Evolutionary conservation across 2,329 filamentous ascomycete genomes (phyloP), one percentile per base, ranked within the genome.

Genomic region (Trichoderma afroharzianum): DNA sequence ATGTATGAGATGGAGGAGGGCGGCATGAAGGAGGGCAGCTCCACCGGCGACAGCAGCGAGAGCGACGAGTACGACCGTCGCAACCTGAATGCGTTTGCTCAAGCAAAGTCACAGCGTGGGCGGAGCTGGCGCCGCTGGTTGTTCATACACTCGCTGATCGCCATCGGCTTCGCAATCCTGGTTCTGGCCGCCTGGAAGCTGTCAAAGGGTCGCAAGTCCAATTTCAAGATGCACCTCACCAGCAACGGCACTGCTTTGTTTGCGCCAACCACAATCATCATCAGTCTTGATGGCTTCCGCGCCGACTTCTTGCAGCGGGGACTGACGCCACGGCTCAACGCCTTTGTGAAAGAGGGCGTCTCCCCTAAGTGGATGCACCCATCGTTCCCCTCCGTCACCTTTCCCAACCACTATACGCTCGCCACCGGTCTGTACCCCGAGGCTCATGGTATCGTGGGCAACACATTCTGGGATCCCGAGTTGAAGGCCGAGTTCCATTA

Each of bases 1-100:
- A 93, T 97, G 91, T 95, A 93, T 80, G 93, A 96, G 82, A 93
- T 95, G 92, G 95, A 98, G 81, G 92, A 94, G 78, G 93, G 94
- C 1, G 88, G 86, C 3, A 87, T 92, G 77, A 89, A 87, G 73
- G 90, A 91, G 62, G 90, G 91, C 68, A 92, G 88, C 78, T 85
- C 84, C 6, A 90, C 88, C 0, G 88, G 88, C 43, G 86, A 88
- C 0, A 90, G 87, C 80, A 90, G 86, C 84, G 83, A 91, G 76
- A 85, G 90, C 83, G 83, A 88, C 76, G 82, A 90, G 79, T 77
- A 88, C 79, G 83, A 90, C 81, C 80, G 90, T 77, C 83, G 82
- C 33, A 82, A 83, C 4, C 80, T 91, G 63, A 82, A 86, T 50
- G 80, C 85, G 68, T 78, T 86, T 68, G 82, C 84, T 0, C 83